These are phyloP conservation scores for Pulveroboletus frians DNA, from an alignment of 768 basidiomycete species.

Conservation along the genomic window DNA sequence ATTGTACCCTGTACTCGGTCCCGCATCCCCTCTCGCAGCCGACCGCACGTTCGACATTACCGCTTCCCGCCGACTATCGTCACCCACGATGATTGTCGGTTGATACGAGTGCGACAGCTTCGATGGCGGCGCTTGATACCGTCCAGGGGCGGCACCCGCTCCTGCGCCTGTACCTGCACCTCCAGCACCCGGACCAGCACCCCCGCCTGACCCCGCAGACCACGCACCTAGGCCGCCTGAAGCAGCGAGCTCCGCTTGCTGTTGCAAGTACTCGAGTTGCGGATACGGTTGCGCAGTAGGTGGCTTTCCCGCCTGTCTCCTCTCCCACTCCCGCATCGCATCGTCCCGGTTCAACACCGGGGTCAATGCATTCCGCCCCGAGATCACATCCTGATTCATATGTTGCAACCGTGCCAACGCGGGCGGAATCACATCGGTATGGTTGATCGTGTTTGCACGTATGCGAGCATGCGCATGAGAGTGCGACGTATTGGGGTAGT, in stretches of 20 bases:
- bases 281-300: constrained; percentile 75
- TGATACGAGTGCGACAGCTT: constrained; percentile 35
- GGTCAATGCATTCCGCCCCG: constrained; percentile 72
- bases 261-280: constrained; percentile 86
- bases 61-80: constrained; percentile 70
- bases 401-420: constrained; percentile 86
- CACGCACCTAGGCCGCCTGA: constrained; percentile 57
- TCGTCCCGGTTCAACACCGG: constrained; percentile 95
- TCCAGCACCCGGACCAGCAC: background rate
- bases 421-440: constrained; percentile 84
- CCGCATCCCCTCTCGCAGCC: constrained; percentile 49
- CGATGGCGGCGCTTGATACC: constrained; percentile 44
- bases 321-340: constrained; percentile 93
- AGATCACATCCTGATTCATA: constrained; percentile 80
- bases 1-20: constrained; percentile 39
- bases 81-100: constrained; percentile 59
- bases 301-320: constrained; percentile 72
- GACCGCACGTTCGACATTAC: constrained; percentile 75
- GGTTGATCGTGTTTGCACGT: constrained; percentile 89
- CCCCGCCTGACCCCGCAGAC: constrained; percentile 32
- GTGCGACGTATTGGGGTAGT: constrained; percentile 43
- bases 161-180: constrained; percentile 15
- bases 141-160: constrained; percentile 15
- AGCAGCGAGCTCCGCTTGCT: constrained; percentile 83
- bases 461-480: constrained; percentile 46